Base-by-base conservation (phyloP, 2,329 filamentous ascomycete genomes). In the Westerdykella aurantiaca region DNA sequence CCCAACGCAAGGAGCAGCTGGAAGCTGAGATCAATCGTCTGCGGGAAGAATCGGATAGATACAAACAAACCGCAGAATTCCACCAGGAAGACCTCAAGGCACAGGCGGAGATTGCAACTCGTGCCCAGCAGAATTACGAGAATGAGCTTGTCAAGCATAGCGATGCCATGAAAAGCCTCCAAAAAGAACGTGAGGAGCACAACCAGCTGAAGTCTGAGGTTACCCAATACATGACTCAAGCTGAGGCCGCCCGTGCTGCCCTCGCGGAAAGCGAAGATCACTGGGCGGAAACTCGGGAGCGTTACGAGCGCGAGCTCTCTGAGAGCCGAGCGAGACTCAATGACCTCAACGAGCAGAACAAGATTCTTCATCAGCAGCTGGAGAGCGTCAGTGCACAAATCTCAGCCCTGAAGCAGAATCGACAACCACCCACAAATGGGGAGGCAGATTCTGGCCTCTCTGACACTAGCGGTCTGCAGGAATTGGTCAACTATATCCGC, bases 61-160 rank as follows among this genome's bases (percentile, higher is more conserved):
- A 91, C 63, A 77, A 82, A 47, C 85, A 88, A 48, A 84, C 89
- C 39, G 83, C 88, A 25, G 83, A 87, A 52, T 88, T 86, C 61
- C 86, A 95, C 61, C 88, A 94, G 62, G 86, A 95, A 57, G 90
- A 97, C 57, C 80, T 97, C 34, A 90, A 93, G 49, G 84, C 88
- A 0, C 93, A 98, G 67, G 90, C 91, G 22, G 86, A 94, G 37
- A 97, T 98, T 58, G 89, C 93, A 2, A 83, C 88, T 42, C 86
- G 88, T 65, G 89, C 93, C 3, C 93, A 98, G 64, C 85, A 95
- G 61, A 90, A 93, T 55, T 98, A 98, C 62, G 94, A 98, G 66
- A 83, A 83, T 50, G 93, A 98, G 66, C 77, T 98, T 10, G 80
- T 95, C 58, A 96, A 93, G 71, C 93, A 98, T 68, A 91, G 90